Evolutionary conservation across 1,139 yeast species (phyloP).

Genomic region (Blastobotrys elegans): DNA sequence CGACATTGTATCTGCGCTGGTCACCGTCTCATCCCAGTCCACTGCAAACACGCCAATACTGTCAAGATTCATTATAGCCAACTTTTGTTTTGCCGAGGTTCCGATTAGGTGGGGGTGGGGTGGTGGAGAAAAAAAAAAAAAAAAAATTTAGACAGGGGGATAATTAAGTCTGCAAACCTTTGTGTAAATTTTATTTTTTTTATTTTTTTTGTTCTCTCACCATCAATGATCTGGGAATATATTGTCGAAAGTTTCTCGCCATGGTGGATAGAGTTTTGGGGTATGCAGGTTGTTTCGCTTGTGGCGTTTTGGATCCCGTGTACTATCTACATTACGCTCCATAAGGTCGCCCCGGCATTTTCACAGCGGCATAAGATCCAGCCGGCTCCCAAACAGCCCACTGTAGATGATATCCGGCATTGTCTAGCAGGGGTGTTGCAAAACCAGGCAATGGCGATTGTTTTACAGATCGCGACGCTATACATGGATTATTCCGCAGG

Average conservation of each 20-base stretch:
- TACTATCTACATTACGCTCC: conserved; percentile 16
- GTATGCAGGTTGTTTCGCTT: conserved; percentile 18
- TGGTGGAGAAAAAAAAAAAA: background rate
- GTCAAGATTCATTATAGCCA: background rate
- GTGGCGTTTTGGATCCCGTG: conserved; percentile 23
- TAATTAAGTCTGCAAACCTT: too few species aligned
- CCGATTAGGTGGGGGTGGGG: background rate
- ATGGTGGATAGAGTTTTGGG: conserved; percentile 15
- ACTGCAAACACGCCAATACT: conserved; percentile 33
- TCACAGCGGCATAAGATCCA: conserved; percentile 23
- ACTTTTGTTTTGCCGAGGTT: too few species aligned
- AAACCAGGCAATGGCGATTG: conserved; percentile 11
- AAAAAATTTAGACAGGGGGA: too few species aligned
- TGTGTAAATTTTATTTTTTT: background rate
- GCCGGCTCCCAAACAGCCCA: conserved; percentile 20
- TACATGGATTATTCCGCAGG: background rate
- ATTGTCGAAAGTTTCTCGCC: conserved; percentile 8
- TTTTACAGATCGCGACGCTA: conserved; percentile 7
- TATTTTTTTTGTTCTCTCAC: background rate
- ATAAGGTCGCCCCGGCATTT: conserved; percentile 16
- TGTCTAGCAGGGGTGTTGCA: conserved; percentile 17
- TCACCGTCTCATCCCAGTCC: conserved; percentile 74
- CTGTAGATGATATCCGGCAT: conserved; percentile 17
- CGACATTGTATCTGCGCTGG: conserved; percentile 51
- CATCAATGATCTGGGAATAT: conserved; percentile 2